Evolutionary conservation across 2,329 filamentous ascomycete genomes (phyloP).

Genomic region (Juglanconis sp.): DNA sequence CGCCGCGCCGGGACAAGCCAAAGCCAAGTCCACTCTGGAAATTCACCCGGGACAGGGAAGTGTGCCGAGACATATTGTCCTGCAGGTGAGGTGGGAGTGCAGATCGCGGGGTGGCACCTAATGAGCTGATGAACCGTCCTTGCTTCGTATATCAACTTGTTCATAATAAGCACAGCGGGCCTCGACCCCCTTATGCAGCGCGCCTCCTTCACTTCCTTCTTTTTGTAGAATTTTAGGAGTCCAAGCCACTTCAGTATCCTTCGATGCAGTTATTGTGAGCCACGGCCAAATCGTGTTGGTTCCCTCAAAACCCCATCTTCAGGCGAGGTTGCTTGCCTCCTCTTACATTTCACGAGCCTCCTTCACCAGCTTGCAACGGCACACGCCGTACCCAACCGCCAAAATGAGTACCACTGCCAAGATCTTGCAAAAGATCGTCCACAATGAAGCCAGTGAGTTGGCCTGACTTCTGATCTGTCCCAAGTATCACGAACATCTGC

Average conservation of each 20-base stretch:
- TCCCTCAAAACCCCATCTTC: background rate
- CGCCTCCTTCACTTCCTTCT: background rate
- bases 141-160: too few relatives aligned
- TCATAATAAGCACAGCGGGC: background rate
- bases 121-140: background rate
- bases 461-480: background rate
- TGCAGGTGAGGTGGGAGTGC: background rate
- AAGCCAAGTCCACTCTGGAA: background rate
- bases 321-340: background rate
- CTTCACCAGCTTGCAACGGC: background rate
- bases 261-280: background rate
- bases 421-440: slow-evolving; percentile 6
- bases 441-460: slow-evolving; percentile 5
- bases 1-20: background rate
- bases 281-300: background rate
- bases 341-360: background rate
- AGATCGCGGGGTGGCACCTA: background rate
- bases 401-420: slow-evolving; percentile 5
- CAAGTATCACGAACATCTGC: background rate
- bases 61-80: background rate
- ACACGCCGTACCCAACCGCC: background rate
- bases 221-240: background rate
- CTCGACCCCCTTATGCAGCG: background rate
- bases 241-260: background rate
- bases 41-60: background rate